Conservation (phyloP, 225 moss, liverwort and hornwort genomes). For the Anthoceros angustus region DNA sequence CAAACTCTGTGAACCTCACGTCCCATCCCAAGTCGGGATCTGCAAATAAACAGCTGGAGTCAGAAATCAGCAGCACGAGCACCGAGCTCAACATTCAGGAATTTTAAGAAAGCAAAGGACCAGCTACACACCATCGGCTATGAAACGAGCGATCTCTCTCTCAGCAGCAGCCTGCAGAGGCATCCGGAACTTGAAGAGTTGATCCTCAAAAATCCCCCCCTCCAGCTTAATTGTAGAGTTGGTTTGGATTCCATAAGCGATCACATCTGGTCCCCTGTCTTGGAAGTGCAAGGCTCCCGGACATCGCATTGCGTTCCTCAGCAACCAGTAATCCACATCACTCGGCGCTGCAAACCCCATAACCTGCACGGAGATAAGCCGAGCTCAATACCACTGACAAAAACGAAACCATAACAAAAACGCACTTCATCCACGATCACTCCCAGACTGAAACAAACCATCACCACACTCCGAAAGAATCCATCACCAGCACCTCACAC, state of each 20-base stretch:
- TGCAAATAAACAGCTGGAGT: not conserved
- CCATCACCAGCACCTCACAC: not conserved
- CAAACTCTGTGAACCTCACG: conserved; percentile 72
- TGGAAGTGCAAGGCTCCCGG: conserved; percentile 56
- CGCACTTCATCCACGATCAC: not conserved
- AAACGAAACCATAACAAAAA: not conserved
- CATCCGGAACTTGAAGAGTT: conserved; percentile 70
- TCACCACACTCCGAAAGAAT: conserved; percentile 17
- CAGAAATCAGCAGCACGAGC: not conserved
- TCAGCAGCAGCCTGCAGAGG: conserved; percentile 88
- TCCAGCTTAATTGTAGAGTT: conserved; percentile 55
- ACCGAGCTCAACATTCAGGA: conserved; percentile 56
- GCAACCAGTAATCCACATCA: conserved; percentile 34
- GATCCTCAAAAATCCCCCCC: conserved; percentile 56
- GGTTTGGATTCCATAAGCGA: conserved; percentile 85
- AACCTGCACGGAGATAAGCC: conserved; percentile 18
- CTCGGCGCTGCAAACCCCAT: conserved; percentile 27
- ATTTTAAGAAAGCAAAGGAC: conserved; percentile 39
- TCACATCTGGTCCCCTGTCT: conserved; percentile 27
- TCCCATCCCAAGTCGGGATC: conserved; percentile 52
- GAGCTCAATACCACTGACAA: not conserved
- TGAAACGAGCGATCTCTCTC: conserved; percentile 56
- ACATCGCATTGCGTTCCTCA: conserved; percentile 46
- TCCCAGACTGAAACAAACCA: not conserved
- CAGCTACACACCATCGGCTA: conserved; percentile 28